Evolutionary conservation across 768 basidiomycete genomes (phyloP).

Genomic region (Rossbeevera mucosa): DNA sequence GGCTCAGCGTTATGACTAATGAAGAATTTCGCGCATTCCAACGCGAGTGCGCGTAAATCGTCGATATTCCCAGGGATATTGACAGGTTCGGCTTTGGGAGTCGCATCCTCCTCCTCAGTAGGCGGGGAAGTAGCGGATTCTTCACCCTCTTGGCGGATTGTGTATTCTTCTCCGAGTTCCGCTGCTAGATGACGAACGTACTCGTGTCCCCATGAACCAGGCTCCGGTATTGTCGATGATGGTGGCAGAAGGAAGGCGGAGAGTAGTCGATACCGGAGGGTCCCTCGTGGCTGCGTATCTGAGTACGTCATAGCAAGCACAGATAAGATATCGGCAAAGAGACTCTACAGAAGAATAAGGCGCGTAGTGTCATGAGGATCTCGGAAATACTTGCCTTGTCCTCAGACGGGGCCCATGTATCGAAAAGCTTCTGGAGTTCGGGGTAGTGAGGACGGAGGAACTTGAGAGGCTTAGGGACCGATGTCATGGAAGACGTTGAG

Average conservation of each 20-base stretch:
- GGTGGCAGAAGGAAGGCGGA: constrained; percentile 65
- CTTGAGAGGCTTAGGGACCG: constrained; percentile 97
- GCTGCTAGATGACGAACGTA: constrained; percentile 96
- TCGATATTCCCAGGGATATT: constrained; percentile 53
- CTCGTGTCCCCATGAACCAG: constrained; percentile 98
- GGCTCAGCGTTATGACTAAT: constrained; percentile 94
- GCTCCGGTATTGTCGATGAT: constrained; percentile 70
- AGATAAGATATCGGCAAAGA: constrained; percentile 95
- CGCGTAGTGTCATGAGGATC: background rate
- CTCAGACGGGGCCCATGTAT: constrained; percentile 72
- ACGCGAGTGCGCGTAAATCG: constrained; percentile 70
- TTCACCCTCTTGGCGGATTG: constrained; percentile 56
- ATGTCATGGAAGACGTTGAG: constrained; percentile 98
- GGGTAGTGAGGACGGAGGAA: constrained; percentile 95
- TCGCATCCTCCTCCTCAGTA: constrained; percentile 27
- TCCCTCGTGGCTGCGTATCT: constrained; percentile 94
- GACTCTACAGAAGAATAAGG: constrained; percentile 48
- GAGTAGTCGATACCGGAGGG: constrained; percentile 86
- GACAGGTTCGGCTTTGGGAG: constrained; percentile 31
- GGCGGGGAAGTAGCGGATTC: constrained; percentile 22
- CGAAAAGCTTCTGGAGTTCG: constrained; percentile 77
- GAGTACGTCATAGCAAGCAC: constrained; percentile 99
- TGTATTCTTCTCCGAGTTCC: constrained; percentile 93
- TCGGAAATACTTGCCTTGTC: constrained; percentile 45
- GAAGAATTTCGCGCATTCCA: constrained; percentile 86